These are phyloP conservation scores for Plenodomus lindquistii DNA, from an alignment of 2,329 filamentous ascomycete genomes.

Conservation along the genomic window DNA sequence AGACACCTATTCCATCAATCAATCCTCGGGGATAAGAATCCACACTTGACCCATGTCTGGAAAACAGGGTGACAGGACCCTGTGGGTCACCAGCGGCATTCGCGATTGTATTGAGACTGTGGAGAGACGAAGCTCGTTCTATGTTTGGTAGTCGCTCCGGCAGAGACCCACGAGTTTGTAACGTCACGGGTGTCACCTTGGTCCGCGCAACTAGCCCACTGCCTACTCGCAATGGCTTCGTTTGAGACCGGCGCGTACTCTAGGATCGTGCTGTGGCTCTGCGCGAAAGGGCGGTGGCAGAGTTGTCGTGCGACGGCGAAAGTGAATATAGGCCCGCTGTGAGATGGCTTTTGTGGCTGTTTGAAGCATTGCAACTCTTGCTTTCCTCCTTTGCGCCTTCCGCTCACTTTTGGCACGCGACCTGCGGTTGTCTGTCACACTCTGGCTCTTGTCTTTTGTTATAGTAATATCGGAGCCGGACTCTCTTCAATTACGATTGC, in stretches of 20 bases:
- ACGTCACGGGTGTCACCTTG: constrained; percentile 37
- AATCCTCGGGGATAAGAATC: constrained; percentile 14
- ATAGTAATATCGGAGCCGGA: constrained; percentile 34
- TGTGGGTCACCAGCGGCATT: constrained; percentile 18
- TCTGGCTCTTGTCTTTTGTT: constrained; percentile 14
- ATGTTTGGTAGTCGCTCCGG: constrained; percentile 31
- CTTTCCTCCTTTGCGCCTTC: constrained; percentile 18
- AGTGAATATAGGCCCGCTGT: constrained; percentile 40
- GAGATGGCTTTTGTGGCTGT: constrained; percentile 24
- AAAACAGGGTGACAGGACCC: constrained; percentile 22
- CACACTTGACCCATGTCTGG: constrained; percentile 18
- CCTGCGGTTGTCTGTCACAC: constrained; percentile 26
- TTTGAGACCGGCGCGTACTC: constrained; percentile 41
- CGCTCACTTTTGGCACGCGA: constrained; percentile 14
- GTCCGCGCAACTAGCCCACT: constrained; percentile 35
- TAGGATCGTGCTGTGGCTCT: constrained; percentile 33
- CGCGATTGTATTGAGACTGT: constrained; percentile 18
- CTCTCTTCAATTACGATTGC: constrained; percentile 36
- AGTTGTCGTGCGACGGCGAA: constrained; percentile 30
- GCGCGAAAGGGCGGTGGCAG: constrained; percentile 22
- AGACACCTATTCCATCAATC: background rate
- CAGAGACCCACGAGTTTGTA: constrained; percentile 35
- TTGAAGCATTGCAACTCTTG: constrained; percentile 25
- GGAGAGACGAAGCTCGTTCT: constrained; percentile 28
- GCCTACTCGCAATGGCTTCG: constrained; percentile 32